These are phyloP conservation scores for Penicillium salamii DNA, from an alignment of 495 filamentous ascomycete species.

Conservation along the genomic window DNA sequence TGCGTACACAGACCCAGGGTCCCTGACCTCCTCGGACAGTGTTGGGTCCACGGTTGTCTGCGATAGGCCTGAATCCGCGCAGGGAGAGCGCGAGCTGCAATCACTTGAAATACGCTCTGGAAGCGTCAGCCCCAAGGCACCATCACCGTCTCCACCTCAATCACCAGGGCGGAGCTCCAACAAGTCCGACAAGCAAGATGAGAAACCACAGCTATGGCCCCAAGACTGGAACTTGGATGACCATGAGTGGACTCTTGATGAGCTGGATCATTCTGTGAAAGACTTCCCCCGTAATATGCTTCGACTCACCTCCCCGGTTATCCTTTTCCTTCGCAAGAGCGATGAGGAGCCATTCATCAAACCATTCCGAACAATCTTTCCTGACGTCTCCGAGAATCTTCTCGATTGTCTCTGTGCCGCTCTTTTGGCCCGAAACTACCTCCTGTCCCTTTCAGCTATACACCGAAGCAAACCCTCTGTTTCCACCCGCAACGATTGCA, in stretches of 20 bases:
- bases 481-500: slow-evolving; percentile 22
- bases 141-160: slow-evolving; percentile 11
- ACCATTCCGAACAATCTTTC: slow-evolving; percentile 58
- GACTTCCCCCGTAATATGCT: slow-evolving; percentile 44
- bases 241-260: slow-evolving; percentile 46
- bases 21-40: slow-evolving; percentile 32
- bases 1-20: slow-evolving; percentile 27
- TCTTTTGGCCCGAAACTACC: slow-evolving; percentile 60
- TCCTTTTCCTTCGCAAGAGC: slow-evolving; percentile 39
- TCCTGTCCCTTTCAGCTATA: slow-evolving; percentile 37
- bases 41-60: slow-evolving; percentile 26
- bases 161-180: slow-evolving; percentile 29
- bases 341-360: slow-evolving; percentile 36
- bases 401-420: slow-evolving; percentile 64
- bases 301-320: slow-evolving; percentile 44
- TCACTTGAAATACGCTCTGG: slow-evolving; percentile 28
- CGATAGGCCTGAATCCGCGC: slow-evolving; percentile 21
- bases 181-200: slow-evolving; percentile 29
- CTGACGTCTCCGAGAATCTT: slow-evolving; percentile 49
- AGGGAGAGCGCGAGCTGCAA: slow-evolving; percentile 16
- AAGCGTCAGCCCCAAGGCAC: slow-evolving; percentile 19
- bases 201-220: slow-evolving; percentile 34
- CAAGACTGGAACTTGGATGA: slow-evolving; percentile 46
- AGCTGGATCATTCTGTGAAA: slow-evolving; percentile 43
- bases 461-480: slow-evolving; percentile 25